Evolutionary conservation across 192 early-diverging fungal species (phyloP).

Genomic region (Coemansia sp.): DNA sequence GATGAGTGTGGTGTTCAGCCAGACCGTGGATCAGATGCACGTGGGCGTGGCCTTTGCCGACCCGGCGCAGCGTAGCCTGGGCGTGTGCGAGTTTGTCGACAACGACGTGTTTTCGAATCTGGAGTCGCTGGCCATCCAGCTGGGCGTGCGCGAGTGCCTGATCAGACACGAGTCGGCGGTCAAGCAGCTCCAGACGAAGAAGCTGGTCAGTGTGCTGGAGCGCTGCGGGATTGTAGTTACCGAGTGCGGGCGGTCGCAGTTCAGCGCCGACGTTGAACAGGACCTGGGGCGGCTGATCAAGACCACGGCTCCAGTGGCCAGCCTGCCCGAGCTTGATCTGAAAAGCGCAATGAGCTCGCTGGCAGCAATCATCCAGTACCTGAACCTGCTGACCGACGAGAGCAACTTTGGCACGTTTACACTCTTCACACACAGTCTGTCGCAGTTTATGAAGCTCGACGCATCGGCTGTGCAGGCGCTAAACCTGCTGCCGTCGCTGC

Average conservation of each 20-base stretch:
- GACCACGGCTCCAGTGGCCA: conserved; percentile 58
- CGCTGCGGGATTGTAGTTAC: conserved; percentile 78
- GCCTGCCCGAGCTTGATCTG: conserved; percentile 58
- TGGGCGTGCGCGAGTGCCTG: conserved; percentile 89
- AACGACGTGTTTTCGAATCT: conserved; percentile 90
- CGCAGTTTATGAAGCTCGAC: conserved; percentile 90
- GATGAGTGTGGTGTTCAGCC: conserved; percentile 64
- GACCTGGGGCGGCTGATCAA: conserved; percentile 78
- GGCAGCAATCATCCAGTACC: conserved; percentile 29
- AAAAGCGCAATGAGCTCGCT: conserved; percentile 27
- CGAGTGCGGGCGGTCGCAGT: conserved; percentile 54
- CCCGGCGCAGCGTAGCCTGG: conserved; percentile 72
- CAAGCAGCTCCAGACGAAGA: conserved; percentile 65
- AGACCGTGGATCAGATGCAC: conserved; percentile 26
- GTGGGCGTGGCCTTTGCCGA: conserved; percentile 85
- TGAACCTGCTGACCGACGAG: conserved; percentile 68
- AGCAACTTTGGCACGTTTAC: conserved; percentile 75
- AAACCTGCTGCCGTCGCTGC: conserved; percentile 73
- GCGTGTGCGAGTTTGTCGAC: conserved; percentile 88
- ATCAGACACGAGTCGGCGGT: conserved; percentile 55
- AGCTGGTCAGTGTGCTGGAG: conserved; percentile 65
- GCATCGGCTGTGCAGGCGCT: conserved; percentile 82
- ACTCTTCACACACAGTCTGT: conserved; percentile 67
- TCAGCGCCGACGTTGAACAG: conserved; percentile 79
- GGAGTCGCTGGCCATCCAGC: conserved; percentile 89